Conservation (phyloP, 495 filamentous ascomycete species). For the Amorphotheca resinae region DNA sequence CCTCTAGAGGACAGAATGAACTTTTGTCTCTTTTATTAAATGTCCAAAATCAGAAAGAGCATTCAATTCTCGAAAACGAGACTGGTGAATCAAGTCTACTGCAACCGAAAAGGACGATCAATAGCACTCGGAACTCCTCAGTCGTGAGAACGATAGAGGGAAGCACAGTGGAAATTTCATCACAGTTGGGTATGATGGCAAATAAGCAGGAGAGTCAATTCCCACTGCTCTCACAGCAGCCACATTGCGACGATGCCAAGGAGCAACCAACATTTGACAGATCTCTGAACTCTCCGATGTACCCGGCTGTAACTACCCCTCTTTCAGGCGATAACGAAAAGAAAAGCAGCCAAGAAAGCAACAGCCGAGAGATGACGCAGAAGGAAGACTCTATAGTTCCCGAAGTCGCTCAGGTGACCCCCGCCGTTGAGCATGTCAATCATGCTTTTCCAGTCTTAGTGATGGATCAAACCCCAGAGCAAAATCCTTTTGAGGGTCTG, state of each 20-base stretch:
- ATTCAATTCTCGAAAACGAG: too few species aligned
- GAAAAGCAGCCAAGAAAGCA: constrained; percentile 16
- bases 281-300: too few species aligned
- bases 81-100: too few species aligned
- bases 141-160: not conserved
- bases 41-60: too few species aligned
- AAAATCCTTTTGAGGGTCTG: constrained; percentile 22
- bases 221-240: too few species aligned
- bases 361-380: constrained; percentile 8
- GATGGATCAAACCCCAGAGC: constrained; percentile 9
- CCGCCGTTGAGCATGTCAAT: not conserved
- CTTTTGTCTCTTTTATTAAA: too few species aligned
- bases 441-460: not conserved
- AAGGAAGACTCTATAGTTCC: not conserved
- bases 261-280: too few species aligned
- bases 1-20: not conserved
- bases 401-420: not conserved
- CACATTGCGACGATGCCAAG: too few species aligned
- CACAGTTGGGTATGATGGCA: not conserved
- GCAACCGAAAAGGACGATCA: not conserved
- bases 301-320: not conserved
- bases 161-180: not conserved
- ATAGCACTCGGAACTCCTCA: not conserved
- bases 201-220: too few species aligned
- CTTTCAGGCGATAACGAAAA: constrained; percentile 10